phyloP scores from a whole-genome alignment of 305 asterid genomes.

The Ajuga reptans region DNA sequence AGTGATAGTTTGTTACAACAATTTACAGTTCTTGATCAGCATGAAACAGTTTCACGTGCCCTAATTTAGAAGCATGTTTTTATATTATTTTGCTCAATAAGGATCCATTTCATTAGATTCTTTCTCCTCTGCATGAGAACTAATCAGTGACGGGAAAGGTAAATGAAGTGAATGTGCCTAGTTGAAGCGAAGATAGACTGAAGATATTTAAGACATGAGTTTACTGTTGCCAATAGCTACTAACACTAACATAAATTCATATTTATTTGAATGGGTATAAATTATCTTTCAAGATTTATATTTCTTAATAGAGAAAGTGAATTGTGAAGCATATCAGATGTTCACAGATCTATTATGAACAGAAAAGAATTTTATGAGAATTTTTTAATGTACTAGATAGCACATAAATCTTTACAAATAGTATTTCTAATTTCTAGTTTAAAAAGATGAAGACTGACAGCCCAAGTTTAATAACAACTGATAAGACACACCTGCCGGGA shows the following conservation, averaged over 20 bases:
- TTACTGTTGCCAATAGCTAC: background rate
- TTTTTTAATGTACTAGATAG: background rate
- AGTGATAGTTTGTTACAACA: background rate
- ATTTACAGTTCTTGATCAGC: background rate
- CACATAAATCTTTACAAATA: background rate
- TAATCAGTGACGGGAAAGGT: background rate
- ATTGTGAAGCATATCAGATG: background rate
- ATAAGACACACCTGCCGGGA: constrained; percentile 70
- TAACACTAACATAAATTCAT: background rate
- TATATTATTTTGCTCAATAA: background rate
- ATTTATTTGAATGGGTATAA: background rate
- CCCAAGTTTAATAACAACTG: background rate
- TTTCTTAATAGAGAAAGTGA: background rate
- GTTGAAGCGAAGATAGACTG: background rate
- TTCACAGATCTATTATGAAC: background rate
- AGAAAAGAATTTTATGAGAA: background rate
- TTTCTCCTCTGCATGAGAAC: background rate
- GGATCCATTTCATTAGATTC: background rate
- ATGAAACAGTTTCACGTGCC: background rate
- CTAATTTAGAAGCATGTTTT: background rate
- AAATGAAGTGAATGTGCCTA: background rate
- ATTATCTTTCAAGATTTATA: background rate
- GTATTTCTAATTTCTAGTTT: background rate
- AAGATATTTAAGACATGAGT: background rate
- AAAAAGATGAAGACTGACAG: background rate